A percentile compares a stretch with the other conserved stretches of the same genome.
phyloP scores from a whole-genome alignment of 2,329 filamentous ascomycete species.

The Albifimbria verrucaria region DNA sequence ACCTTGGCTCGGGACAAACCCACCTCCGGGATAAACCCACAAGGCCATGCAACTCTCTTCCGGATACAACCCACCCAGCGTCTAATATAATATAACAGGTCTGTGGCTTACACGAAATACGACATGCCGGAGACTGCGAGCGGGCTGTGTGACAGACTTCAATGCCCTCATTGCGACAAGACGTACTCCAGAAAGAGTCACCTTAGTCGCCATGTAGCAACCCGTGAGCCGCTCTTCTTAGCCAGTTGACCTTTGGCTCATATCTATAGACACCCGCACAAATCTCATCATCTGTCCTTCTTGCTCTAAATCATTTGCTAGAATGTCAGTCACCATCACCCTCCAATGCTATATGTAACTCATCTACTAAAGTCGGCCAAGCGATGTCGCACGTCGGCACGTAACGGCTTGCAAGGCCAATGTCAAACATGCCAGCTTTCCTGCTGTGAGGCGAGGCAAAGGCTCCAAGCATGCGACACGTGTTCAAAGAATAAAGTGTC shows the following conservation, averaged over 20 bases:
- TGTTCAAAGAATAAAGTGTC: slow-evolving; percentile 7
- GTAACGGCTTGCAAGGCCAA: slow-evolving; percentile 3
- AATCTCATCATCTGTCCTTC: slow-evolving; percentile 5
- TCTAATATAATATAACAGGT: background rate
- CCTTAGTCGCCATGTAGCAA: slow-evolving; percentile 8
- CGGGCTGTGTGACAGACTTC: background rate
- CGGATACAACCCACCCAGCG: background rate
- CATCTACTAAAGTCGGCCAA: background rate
- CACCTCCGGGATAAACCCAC: background rate
- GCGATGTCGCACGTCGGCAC: slow-evolving; percentile 10
- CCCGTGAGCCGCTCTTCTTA: slow-evolving; percentile 2
- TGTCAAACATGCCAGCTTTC: background rate
- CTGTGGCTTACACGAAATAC: too few species aligned
- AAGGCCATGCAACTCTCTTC: background rate
- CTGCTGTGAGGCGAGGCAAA: slow-evolving; percentile 7
- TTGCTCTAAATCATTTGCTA: slow-evolving; percentile 7
- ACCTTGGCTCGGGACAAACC: background rate
- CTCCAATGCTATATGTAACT: background rate
- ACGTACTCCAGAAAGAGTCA: slow-evolving; percentile 9
- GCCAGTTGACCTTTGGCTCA: background rate
- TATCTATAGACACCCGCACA: slow-evolving; percentile 1
- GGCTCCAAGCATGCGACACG: slow-evolving; percentile 6
- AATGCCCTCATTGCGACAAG: slow-evolving; percentile 4
- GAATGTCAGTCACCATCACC: slow-evolving; percentile 1
- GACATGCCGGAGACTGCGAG: background rate